Evolutionary conservation across 768 basidiomycete genomes (phyloP), one percentile per base, ranked within the genome.

Genomic region (Podaxis sp.): DNA sequence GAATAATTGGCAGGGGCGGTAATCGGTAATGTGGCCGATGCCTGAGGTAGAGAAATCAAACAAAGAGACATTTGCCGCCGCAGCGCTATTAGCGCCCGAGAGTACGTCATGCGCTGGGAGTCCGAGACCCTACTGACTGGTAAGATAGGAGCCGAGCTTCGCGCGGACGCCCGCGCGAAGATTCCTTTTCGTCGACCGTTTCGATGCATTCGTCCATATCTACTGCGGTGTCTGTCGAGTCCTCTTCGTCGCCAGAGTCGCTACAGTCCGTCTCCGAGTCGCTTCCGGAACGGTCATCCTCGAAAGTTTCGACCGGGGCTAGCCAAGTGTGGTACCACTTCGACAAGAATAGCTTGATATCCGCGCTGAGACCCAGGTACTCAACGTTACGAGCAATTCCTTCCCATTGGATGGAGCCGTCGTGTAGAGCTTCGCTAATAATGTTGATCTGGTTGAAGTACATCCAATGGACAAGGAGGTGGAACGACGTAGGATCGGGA

Each of bases 351-450:
- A 87, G 74, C 72, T 92, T 94, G 73, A 95, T 86, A 49, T 90
- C 87, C 17, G 85, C 76, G 57, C 85, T 80, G 65, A 96, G 82
- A 19, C 87, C 89, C 54, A 96, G 87, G 70, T 93, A 96, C 71
- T 96, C 93, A 71, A 90, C 93, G 72, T 95, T 96, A 64, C 89
- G 86, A 19, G 92, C 92, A 64, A 96, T 79, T 30, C 92, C 92
- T 68, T 95, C 90, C 94, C 93, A 96, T 52, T 85, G 84, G 51
- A 93, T 81, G 57, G 79, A 73, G 19, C 88, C 87, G 19, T 79
- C 75, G 64, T 84, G 82, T 12, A 96, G 83, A 46, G 84, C 87
- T 24, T 85, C 80, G 69, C 89, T 85, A 68, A 96, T 88, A 59
- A 79, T 80, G 48, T 77, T 74, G 12, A 84, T 84, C 64, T 83